A percentile compares a stretch with the other conserved stretches of the same genome.
Conservation (phyloP, 805 yeast species). For the Nakazawaea peltata region DNA sequence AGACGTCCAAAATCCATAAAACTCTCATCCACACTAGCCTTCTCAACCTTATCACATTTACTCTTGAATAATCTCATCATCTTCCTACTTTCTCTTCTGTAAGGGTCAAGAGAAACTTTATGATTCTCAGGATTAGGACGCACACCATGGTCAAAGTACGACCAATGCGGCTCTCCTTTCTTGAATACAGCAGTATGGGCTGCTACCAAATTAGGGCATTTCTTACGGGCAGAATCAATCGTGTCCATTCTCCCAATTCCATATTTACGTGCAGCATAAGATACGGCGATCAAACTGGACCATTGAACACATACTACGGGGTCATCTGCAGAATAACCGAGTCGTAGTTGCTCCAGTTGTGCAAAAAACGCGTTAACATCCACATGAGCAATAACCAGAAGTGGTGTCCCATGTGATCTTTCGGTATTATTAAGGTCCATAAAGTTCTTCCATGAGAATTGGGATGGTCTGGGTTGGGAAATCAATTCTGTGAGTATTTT, state of each 20-base stretch:
- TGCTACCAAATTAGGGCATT: constrained; percentile 69
- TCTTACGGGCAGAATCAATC: constrained; percentile 54
- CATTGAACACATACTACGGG: constrained; percentile 96
- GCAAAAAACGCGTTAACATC: constrained; percentile 96
- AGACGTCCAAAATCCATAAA: constrained; percentile 76
- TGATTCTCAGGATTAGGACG: constrained; percentile 54
- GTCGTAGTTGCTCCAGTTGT: constrained; percentile 79
- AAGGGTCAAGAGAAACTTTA: constrained; percentile 88
- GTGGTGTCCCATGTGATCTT: constrained; percentile 52
- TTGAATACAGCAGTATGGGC: constrained; percentile 94
- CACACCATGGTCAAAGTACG: constrained; percentile 46
- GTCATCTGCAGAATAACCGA: constrained; percentile 53
- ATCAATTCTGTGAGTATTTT: too few relatives aligned
- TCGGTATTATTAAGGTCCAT: constrained; percentile 35
- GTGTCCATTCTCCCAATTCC: constrained; percentile 79
- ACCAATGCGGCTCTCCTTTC: constrained; percentile 82
- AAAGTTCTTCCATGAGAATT: constrained; percentile 41
- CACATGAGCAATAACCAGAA: constrained; percentile 75
- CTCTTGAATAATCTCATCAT: constrained; percentile 57
- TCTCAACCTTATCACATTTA: constrained; percentile 67
- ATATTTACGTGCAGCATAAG: constrained; percentile 79
- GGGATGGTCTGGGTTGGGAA: too few relatives aligned
- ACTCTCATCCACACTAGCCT: constrained; percentile 94
- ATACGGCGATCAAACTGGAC: constrained; percentile 83
- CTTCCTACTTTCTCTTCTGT: constrained; percentile 78